Base-by-base conservation (phyloP, 495 filamentous ascomycete genomes). In the Daldinia childiae region DNA sequence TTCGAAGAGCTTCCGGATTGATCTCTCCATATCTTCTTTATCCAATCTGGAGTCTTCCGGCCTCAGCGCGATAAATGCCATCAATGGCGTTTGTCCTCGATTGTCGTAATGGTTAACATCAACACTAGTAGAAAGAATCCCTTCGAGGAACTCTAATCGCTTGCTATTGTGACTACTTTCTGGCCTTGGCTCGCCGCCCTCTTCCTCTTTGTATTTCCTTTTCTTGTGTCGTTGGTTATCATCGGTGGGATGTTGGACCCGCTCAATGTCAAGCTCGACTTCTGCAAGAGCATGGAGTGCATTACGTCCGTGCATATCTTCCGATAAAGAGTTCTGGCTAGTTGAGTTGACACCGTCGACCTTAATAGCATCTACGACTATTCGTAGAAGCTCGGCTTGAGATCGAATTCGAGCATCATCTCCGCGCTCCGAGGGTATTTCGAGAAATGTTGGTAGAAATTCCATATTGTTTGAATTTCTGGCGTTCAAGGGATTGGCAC, bases 231-330 rank as follows among this genome's bases (percentile, higher is more conserved):
- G 58, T 26, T 60, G 68, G 26, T 39, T 65, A 26, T 64, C 67
- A 1, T 58, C 27, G 1, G 24, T 34, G 3, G 48, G 38, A 29
- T 71, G 62, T 61, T 64, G 62, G 9, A 67, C 59, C 14, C 59
- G 63, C 3, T 57, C 15, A 0, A 63, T 21, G 30, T 66, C 55
- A 34, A 78, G 67, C 56, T 72, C 66, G 27, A 80, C 83, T 67
- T 84, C 82, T 26, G 84, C 84, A 30, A 86, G 79, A 60, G 82
- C 83, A 59, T 86, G 83, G 15, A 86, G 73, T 24, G 81, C 84
- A 71, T 86, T 85, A 5, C 82, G 80, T 17, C 84, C 82, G 5
- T 74, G 77, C 0, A 73, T 9, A 66, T 85, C 83, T 64, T 84
- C 81, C 8, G 76, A 38, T 1, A 30, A 62, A 0, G 81, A 74